Base-by-base conservation (phyloP, 352 stramenopile genomes). In the Saprolegnia diclina region DNA sequence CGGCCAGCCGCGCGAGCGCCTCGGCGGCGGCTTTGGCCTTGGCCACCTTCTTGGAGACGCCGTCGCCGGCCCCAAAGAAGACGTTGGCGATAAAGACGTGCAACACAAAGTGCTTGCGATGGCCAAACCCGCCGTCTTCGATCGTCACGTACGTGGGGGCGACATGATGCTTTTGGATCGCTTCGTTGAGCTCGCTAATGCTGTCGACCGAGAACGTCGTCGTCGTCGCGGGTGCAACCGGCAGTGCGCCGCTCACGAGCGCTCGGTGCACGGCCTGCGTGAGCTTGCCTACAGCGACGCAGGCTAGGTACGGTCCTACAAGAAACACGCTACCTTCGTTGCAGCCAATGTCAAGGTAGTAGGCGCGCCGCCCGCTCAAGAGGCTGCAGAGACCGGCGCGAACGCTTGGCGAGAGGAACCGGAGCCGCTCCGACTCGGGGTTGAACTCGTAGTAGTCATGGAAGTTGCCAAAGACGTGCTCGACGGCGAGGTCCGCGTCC, bases 371-470 rank as follows among this genome's bases (percentile, higher is more conserved):
- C 42, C 18, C 13, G 13, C 18, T 3, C 13, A 48, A 10, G 4
- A 48, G 42, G 42, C 13, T n/a, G 42, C 42, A 7, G 56, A 94
- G 59, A 0, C 80, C 81, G 10, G 71, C 71, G 22, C 71, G 68
- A 0, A 75, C 88, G 24, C 68, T 11, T 21, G 69, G 57, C 45
- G 87, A 74, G 77, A 91, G 89, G 75, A 92, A 94, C 4, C 83
- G 78, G 70, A 94, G 75, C 0, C 84, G 77, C 65, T 91, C 86
- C 22, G 82, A 72, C 42, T 80, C 86, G 14, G 83, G 81, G 45
- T 92, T 92, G 72, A 92, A 92, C 77, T 78, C 90, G 75, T 92
- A 92, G 71, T 92, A 94, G 40, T 83, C 76, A 48, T 92, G 84
- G 74, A 92, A 91, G 73, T 94, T 92, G 72, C 84, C 86, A 48